Evolutionary conservation across 2,329 filamentous ascomycete genomes (phyloP), one percentile per base, ranked within the genome.

Genomic region (Didymella glomerata): DNA sequence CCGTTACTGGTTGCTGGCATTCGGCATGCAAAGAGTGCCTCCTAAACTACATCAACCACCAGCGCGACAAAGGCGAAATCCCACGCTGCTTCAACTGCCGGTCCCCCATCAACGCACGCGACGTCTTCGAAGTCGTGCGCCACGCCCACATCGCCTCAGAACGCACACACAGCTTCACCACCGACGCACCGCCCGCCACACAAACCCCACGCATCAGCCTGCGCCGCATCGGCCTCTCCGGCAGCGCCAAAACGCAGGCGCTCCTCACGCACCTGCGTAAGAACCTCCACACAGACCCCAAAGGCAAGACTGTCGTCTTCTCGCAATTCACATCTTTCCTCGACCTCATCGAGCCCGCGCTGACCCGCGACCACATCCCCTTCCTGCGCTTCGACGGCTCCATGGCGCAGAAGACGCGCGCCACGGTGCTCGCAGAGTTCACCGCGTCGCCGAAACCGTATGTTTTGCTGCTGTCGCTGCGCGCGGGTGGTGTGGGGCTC

Each of bases 291-390:
- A 83, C 86, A 48, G 81, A 90, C n/a, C 85, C 88, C 0, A 82
- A 77, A 5, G 90, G 89, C 48, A 98, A 97, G 78, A 92, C 91
- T 0, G 93, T 98, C 22, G 89, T 99, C 30, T 99, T 99, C 79
- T 95, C 91, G 56, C 95, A 99, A 77, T 99, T 99, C 77, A 99
- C 95, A 0, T 96, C 93, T 0, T 99, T 98, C 76, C 86, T 99
- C 67, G 89, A 93, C 64, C 86, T 99, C 13, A 96, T 99, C 63
- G 90, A 93, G 65, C 91, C 92, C 0, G 91, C 92, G 0, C 85
- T 99, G 3, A 75, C 81, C 1, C 85, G 87, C 41, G 87, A 88
- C 14, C 88, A 90, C 38, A 91, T 99, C 70, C 83, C 84, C 0
- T 91, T 89, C 72, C 82, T 98, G n/a, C 91, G 95, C 6, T 89